Evolutionary conservation across 1,284 basidiomycete genomes (phyloP).

Genomic region (Schizophyllum commune): DNA sequence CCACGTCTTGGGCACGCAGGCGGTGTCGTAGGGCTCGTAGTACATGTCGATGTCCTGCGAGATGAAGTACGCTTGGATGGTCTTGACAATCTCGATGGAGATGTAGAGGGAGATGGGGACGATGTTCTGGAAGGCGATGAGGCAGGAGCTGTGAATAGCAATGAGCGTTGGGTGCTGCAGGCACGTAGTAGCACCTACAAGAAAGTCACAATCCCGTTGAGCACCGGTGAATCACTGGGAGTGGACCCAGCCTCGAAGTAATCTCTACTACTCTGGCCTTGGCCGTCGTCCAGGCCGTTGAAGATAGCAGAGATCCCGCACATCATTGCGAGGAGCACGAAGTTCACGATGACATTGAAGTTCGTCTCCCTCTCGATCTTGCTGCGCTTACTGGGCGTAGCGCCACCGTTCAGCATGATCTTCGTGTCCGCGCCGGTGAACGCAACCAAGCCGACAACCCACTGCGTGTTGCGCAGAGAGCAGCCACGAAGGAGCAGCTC

Average conservation of each 20-base stretch:
- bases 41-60: slow-evolving; percentile 98
- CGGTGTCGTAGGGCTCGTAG: slow-evolving; percentile 79
- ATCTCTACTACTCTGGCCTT: slow-evolving; percentile 58
- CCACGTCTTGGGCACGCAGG: slow-evolving; percentile 96
- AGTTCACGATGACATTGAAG: slow-evolving; percentile 96
- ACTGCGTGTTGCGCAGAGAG: slow-evolving; percentile 86
- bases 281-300: slow-evolving; percentile 66
- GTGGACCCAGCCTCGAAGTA: slow-evolving; percentile 68
- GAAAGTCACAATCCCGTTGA: slow-evolving; percentile 88
- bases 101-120: slow-evolving; percentile 97
- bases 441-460: slow-evolving; percentile 91
- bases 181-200: slow-evolving; percentile 52
- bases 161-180: neutral
- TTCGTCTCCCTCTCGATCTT: slow-evolving; percentile 99
- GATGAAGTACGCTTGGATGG: slow-evolving; percentile 96
- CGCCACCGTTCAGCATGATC: slow-evolving; percentile 95
- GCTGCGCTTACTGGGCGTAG: slow-evolving; percentile 86
- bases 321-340: slow-evolving; percentile 72
- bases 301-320: slow-evolving; percentile 70
- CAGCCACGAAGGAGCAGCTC: slow-evolving; percentile 92
- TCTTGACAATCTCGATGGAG: slow-evolving; percentile 97
- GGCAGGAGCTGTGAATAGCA: slow-evolving; percentile 49
- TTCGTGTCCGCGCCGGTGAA: slow-evolving; percentile 97
- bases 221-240: slow-evolving; percentile 49
- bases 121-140: slow-evolving; percentile 97